Percentiles rank a stretch among this genome's conserved stretches.
phyloP scores from a whole-genome alignment of 169 alveolate species.

The Plasmodium knowlesi region DNA sequence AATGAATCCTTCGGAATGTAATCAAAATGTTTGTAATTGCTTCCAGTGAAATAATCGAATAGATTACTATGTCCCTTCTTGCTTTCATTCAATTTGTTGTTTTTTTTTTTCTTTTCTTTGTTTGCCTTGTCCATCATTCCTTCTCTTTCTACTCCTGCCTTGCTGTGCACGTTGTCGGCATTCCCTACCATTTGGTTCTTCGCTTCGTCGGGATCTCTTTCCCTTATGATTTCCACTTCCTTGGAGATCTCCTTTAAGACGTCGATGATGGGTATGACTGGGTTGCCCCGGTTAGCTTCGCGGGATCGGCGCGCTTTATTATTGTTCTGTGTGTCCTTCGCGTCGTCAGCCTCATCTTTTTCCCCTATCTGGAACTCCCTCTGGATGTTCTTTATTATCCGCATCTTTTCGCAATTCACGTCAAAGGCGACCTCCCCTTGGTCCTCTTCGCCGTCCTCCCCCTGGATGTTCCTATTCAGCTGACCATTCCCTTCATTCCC shows the following conservation, averaged over 20 bases:
- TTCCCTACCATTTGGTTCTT: background rate
- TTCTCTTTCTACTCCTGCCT: background rate
- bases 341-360: background rate
- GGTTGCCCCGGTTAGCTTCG: background rate
- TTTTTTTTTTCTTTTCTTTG: slow-evolving; percentile 19
- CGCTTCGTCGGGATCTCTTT: background rate
- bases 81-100: background rate
- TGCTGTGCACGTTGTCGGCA: background rate
- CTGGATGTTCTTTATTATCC: slow-evolving; percentile 4
- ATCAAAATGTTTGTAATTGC: slow-evolving; percentile 23
- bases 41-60: slow-evolving; percentile 15
- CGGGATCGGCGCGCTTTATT: background rate
- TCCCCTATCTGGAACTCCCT: slow-evolving; percentile 6
- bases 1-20: slow-evolving; percentile 50
- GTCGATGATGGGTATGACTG: background rate
- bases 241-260: slow-evolving; percentile 10
- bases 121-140: background rate
- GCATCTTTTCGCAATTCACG: background rate
- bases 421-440: background rate
- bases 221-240: background rate
- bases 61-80: slow-evolving; percentile 20
- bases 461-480: background rate
- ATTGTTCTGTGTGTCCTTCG: background rate
- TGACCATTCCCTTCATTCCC: background rate
- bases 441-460: background rate